Evolutionary conservation across 2,329 filamentous ascomycete species (phyloP).

Genomic region (Penicillium hesseltinei): DNA sequence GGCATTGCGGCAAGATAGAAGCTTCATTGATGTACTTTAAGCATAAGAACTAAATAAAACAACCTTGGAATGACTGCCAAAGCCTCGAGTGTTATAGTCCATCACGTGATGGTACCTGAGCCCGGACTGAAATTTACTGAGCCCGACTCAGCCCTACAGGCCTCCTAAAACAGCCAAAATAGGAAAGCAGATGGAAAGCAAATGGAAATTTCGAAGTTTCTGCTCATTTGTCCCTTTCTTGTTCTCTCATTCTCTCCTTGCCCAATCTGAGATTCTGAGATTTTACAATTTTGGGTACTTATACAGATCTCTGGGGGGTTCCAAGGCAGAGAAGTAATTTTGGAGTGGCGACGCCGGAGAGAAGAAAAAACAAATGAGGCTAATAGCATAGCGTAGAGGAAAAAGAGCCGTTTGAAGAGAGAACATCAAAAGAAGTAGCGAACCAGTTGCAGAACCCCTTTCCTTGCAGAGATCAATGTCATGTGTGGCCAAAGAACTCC

Average conservation of each 20-base stretch:
- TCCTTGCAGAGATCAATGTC: constrained; percentile 24
- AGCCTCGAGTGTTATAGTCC: background rate
- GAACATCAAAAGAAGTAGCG: constrained; percentile 21
- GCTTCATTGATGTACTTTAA: background rate
- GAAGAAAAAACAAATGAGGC: constrained; percentile 37
- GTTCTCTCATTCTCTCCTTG: constrained; percentile 4
- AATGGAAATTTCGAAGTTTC: constrained; percentile 2
- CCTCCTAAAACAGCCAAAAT: background rate
- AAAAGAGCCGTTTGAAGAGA: constrained; percentile 37
- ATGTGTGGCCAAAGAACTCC: constrained; percentile 34
- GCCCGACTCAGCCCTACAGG: background rate
- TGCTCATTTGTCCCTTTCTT: constrained; percentile 6
- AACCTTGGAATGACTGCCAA: background rate
- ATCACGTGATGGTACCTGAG: background rate
- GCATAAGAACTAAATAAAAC: background rate
- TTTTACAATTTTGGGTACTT: constrained; percentile 12
- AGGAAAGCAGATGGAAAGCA: constrained; percentile 7
- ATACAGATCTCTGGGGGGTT: constrained; percentile 10
- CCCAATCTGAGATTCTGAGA: constrained; percentile 6
- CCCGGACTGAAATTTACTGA: background rate
- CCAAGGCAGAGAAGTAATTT: constrained; percentile 30
- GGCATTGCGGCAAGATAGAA: background rate
- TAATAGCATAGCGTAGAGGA: constrained; percentile 43
- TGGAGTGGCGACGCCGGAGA: constrained; percentile 23
- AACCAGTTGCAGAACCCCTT: constrained; percentile 32